Evolutionary conservation across 352 stramenopile genomes (phyloP).

Genomic region (Globisporangium iwayamae): DNA sequence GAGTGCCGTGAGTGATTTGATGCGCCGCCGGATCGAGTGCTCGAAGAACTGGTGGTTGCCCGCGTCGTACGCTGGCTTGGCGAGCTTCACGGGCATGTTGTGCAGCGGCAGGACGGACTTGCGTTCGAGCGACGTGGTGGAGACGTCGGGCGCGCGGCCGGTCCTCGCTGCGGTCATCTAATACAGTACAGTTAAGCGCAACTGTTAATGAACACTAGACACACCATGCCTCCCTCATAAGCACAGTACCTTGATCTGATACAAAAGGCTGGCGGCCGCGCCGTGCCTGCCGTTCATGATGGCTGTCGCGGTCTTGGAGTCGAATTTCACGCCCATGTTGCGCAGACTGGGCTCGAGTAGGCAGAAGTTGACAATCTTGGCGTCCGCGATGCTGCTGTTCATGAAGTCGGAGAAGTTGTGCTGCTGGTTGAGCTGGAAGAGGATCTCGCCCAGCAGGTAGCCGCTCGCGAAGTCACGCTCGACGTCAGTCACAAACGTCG

Average conservation of each 20-base stretch:
- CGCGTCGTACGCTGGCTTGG: slow-evolving; percentile 52
- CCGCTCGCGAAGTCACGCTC: slow-evolving; percentile 81
- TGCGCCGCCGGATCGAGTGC: slow-evolving; percentile 56
- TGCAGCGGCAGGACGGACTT: slow-evolving; percentile 48
- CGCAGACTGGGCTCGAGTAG: slow-evolving; percentile 76
- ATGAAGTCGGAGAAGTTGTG: slow-evolving; percentile 86
- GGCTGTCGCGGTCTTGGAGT: slow-evolving; percentile 59
- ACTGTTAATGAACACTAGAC: not conserved
- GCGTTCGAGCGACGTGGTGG: slow-evolving; percentile 44
- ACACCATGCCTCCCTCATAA: not conserved
- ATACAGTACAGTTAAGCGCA: slow-evolving; percentile 2
- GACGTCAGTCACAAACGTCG: slow-evolving; percentile 50
- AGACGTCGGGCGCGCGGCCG: slow-evolving; percentile 42
- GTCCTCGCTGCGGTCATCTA: slow-evolving; percentile 47
- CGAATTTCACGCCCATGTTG: slow-evolving; percentile 71
- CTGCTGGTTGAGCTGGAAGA: slow-evolving; percentile 87
- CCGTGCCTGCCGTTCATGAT: slow-evolving; percentile 82
- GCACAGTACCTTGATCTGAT: slow-evolving; percentile 76
- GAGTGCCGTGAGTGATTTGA: slow-evolving; percentile 44
- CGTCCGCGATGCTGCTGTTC: slow-evolving; percentile 58
- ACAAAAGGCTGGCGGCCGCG: slow-evolving; percentile 68
- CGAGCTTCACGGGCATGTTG: slow-evolving; percentile 55
- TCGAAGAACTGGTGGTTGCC: slow-evolving; percentile 66
- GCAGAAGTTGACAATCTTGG: slow-evolving; percentile 89
- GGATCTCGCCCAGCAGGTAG: slow-evolving; percentile 82